Conservation (phyloP, 1,139 yeast species). For the Martiniozyma asiatica region DNA sequence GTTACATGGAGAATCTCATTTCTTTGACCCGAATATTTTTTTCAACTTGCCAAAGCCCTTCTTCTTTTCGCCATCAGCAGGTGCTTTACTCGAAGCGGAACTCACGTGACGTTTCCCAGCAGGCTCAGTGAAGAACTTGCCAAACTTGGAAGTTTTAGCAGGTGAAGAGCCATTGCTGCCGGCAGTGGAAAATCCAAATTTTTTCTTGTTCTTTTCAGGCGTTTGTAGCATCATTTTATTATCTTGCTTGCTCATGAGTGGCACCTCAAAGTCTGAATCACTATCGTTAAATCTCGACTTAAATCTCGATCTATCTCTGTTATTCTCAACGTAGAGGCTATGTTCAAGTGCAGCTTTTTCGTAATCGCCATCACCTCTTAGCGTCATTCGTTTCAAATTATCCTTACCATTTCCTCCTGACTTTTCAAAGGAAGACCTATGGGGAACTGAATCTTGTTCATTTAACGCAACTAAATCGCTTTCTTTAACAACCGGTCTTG, state of each 20-base stretch:
- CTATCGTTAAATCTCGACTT: constrained; percentile 51
- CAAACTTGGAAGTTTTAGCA: constrained; percentile 8
- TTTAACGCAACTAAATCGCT: constrained; percentile 7
- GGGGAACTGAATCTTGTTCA: constrained; percentile 6
- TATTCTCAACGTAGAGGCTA: background rate
- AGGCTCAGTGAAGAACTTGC: constrained; percentile 18
- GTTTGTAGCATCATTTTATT: constrained; percentile 6
- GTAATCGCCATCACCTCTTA: constrained; percentile 14
- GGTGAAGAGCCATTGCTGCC: background rate
- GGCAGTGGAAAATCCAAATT: constrained; percentile 3
- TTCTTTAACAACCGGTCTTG: constrained; percentile 10
- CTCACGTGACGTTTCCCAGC: constrained; percentile 8
- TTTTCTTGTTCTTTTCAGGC: constrained; percentile 17
- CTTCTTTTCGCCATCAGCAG: constrained; percentile 26
- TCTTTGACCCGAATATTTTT: constrained; percentile 43
- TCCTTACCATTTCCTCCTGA: constrained; percentile 8
- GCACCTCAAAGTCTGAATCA: constrained; percentile 24
- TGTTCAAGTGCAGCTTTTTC: constrained; percentile 7
- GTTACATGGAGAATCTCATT: no score
- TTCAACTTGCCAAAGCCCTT: constrained; percentile 44
- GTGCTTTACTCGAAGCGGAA: constrained; percentile 8
- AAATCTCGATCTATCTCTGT: constrained; percentile 9
- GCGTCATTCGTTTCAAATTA: constrained; percentile 12
- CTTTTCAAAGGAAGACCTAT: constrained; percentile 45
- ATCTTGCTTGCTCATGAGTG: background rate